Base-by-base conservation (phyloP, 805 yeast species). In the Wickerhamomyces bovis region DNA sequence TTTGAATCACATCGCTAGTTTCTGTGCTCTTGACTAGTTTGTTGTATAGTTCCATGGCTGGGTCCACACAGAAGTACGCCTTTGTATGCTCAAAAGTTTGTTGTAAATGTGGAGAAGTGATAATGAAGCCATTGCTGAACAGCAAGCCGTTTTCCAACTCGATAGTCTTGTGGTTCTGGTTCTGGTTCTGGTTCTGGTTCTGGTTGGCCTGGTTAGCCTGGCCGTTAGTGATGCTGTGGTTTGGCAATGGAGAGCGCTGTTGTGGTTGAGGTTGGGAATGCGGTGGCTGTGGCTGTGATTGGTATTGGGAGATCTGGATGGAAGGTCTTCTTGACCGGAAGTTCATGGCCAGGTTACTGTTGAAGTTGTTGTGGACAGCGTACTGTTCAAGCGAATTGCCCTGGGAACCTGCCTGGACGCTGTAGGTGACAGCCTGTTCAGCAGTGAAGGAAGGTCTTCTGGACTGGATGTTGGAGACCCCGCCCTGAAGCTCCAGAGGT, bases 391-490 rank as follows among this genome's bases (percentile, higher is more conserved):
- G 38, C 8, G 46, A 46, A 13, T 16, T n/a, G 4, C 36, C 20
- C 20, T 33, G 36, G n/a, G 36, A 28, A 45, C 16, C 28, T 44
- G 23, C 21, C 42, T 47, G 45, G 31, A 22, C 44, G 53, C 50
- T 54, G 43, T 42, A 31, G 33, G 33, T 38, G 30, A 38, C 44
- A 4, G 53, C 46, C 44, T 53, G 53, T 31, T 59, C 92, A 2
- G 89, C 86, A 12, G 88, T 81, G 59, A 80, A 84, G 45, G 84
- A 77, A 13, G 90, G 89, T 64, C 94, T 75, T 64, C 94, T 73
- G 11, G 85, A 77, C 21, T 77, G 74, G 39, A 81, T 79, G 46
- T 70, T 78, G 25, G 78, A 78, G 3, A 81, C 66, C 0, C 86
- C 86, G 39, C 86, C 85, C 61, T 80, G 85, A 35, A 81, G 67